These are phyloP conservation scores for Tetrahymena thermophila DNA, from an alignment of 73 alveolate species.

Conservation along the genomic window DNA sequence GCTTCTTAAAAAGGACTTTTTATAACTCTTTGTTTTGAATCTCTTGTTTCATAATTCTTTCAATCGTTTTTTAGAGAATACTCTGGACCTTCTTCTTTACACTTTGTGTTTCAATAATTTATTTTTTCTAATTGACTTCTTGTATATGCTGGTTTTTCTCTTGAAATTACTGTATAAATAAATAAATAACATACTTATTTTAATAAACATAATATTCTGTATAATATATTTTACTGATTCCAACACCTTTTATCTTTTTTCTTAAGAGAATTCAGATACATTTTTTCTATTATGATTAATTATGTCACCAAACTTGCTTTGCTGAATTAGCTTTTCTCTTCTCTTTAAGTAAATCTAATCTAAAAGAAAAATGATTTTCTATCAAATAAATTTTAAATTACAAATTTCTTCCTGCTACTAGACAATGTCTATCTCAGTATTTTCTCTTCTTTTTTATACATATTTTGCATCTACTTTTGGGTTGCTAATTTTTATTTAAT, in stretches of 20 bases:
- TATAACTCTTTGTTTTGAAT: neutral
- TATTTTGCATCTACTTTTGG: neutral
- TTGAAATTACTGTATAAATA: neutral
- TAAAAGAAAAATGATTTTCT: neutral
- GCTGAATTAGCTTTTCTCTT: neutral
- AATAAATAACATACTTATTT: neutral
- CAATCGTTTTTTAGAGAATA: neutral
- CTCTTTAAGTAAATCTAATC: neutral
- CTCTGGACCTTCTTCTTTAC: neutral
- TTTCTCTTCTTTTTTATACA: neutral
- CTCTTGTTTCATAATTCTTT: neutral
- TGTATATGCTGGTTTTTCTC: neutral
- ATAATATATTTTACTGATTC: neutral
- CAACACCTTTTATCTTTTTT: neutral
- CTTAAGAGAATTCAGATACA: neutral
- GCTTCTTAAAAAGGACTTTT: neutral
- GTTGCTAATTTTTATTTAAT: neutral
- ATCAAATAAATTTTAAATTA: neutral
- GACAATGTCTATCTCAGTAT: neutral
- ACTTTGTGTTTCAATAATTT: neutral
- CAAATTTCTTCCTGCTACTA: neutral
- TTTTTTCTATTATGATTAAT: neutral
- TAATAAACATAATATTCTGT: neutral
- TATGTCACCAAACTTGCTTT: neutral
- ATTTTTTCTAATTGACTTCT: neutral